These are phyloP conservation scores for Euphorbia pulcherrima DNA, from an alignment of 345 rosid genomes.

Conservation along the genomic window DNA sequence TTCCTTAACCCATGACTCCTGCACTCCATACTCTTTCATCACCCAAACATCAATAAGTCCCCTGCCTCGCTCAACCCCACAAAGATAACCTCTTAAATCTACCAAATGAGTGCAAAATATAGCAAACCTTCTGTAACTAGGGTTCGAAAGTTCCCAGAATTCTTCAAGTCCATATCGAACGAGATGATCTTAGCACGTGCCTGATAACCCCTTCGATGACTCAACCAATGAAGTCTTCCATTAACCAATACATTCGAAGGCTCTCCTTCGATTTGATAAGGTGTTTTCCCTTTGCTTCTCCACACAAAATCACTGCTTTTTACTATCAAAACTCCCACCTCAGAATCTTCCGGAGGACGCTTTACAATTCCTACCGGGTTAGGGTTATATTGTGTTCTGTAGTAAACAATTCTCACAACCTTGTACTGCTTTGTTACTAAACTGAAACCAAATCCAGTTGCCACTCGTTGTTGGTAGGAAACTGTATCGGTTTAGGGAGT, in stretches of 20 bases:
- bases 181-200: too few species aligned
- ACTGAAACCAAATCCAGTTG: slow-evolving; percentile 59
- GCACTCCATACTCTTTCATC: too few species aligned
- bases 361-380: background rate
- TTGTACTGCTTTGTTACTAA: slow-evolving; percentile 45
- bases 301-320: slow-evolving; percentile 27
- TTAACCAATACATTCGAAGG: slow-evolving; percentile 15
- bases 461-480: slow-evolving; percentile 43
- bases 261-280: background rate
- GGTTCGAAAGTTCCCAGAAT: too few species aligned
- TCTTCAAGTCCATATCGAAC: too few species aligned
- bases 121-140: too few species aligned
- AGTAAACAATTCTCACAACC: slow-evolving; percentile 35
- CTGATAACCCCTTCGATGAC: too few species aligned
- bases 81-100: too few species aligned
- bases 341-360: slow-evolving; percentile 21
- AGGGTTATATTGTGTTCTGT: background rate
- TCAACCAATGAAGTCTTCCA: too few species aligned
- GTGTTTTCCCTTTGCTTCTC: slow-evolving; percentile 16
- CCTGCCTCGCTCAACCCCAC: too few species aligned
- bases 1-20: too few species aligned
- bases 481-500: slow-evolving; percentile 40
- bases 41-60: too few species aligned
- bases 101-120: too few species aligned
- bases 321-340: slow-evolving; percentile 47